Percentiles rank a stretch among this genome's conserved stretches.
Conservation (phyloP, 257 asterid species). For the Perilla frutescens region DNA sequence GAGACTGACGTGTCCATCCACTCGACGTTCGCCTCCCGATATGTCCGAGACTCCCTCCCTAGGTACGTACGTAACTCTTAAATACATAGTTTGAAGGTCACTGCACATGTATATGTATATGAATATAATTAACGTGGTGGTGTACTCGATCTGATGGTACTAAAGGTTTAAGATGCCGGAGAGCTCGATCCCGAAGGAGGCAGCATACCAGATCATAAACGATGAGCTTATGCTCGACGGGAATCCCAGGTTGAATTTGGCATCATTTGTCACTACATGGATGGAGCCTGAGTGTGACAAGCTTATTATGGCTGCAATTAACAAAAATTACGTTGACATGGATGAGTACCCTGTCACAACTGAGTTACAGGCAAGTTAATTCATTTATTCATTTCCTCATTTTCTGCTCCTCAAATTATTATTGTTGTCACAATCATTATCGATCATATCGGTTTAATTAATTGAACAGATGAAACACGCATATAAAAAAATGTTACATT, state of each 20-base stretch:
- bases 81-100: too few relatives aligned
- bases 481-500: too few relatives aligned
- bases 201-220: constrained; percentile 89
- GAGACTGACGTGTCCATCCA: constrained; percentile 64
- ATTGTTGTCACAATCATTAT: too few relatives aligned
- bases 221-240: constrained; percentile 97
- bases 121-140: too few relatives aligned
- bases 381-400: not conserved
- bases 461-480: too few relatives aligned
- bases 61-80: constrained; percentile 43
- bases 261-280: constrained; percentile 95
- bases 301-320: constrained; percentile 75
- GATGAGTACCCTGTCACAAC: constrained; percentile 97
- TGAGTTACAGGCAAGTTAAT: constrained; percentile 69
- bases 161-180: constrained; percentile 77
- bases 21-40: constrained; percentile 89
- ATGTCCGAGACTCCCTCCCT: constrained; percentile 74
- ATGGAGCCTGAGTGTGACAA: constrained; percentile 98
- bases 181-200: constrained; percentile 91
- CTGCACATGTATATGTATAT: too few relatives aligned
- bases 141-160: too few relatives aligned
- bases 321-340: constrained; percentile 93
- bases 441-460: too few relatives aligned
- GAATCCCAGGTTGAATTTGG: constrained; percentile 88
- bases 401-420: too few relatives aligned